These are phyloP conservation scores for Aurinia saxatilis DNA, from an alignment of 345 rosid species.

Conservation along the genomic window DNA sequence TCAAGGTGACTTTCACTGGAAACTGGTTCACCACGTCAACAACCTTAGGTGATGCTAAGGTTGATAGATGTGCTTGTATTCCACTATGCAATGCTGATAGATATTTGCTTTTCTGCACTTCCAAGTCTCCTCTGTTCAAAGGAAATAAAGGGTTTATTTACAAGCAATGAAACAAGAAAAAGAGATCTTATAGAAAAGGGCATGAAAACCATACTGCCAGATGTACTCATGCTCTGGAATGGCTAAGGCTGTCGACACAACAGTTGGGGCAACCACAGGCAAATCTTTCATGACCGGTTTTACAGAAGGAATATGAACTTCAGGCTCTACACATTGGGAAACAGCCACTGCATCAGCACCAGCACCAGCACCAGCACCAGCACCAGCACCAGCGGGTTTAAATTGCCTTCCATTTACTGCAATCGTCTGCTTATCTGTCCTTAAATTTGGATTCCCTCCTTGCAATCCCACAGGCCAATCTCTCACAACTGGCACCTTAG, in stretches of 20 bases:
- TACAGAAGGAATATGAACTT: slow-evolving; percentile 28
- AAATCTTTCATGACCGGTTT: slow-evolving; percentile 23
- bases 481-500: slow-evolving; percentile 30
- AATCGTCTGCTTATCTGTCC: slow-evolving; percentile 30
- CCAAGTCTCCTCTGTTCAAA: slow-evolving; percentile 73
- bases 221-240: slow-evolving; percentile 78
- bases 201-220: slow-evolving; percentile 74
- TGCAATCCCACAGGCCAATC: slow-evolving; percentile 35
- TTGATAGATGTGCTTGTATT: slow-evolving; percentile 74
- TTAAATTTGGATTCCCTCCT: slow-evolving; percentile 36
- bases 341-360: slow-evolving; percentile 26
- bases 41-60: slow-evolving; percentile 64
- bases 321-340: slow-evolving; percentile 27
- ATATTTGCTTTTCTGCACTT: slow-evolving; percentile 51
- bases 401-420: slow-evolving; percentile 32
- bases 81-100: slow-evolving; percentile 42
- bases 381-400: slow-evolving; percentile 28
- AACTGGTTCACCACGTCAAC: slow-evolving; percentile 51
- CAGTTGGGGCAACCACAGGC: slow-evolving; percentile 29
- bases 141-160: slow-evolving; percentile 15
- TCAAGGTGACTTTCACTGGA: slow-evolving; percentile 50
- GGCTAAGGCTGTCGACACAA: slow-evolving; percentile 34
- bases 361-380: slow-evolving; percentile 13
- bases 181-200: slow-evolving; percentile 7
- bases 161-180: not conserved